These are phyloP conservation scores for Moricandia moricandioides DNA, from an alignment of 345 rosid species.

Conservation along the genomic window DNA sequence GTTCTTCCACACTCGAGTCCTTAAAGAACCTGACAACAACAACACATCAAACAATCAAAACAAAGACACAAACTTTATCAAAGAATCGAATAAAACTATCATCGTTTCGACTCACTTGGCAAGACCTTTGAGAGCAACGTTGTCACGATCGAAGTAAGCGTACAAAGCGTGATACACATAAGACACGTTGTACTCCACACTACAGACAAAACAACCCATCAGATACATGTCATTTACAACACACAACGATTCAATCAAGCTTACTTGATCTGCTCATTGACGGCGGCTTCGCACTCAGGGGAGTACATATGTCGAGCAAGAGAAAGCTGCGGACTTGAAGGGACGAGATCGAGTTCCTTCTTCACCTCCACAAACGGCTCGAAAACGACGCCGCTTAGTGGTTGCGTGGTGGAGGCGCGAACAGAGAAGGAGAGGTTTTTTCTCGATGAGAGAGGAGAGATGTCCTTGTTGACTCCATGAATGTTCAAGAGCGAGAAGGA, in stretches of 20 bases:
- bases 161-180: conserved; percentile 77
- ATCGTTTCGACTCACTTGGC: conserved; percentile 52
- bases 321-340: conserved; percentile 45
- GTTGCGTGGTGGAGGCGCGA: conserved; percentile 26
- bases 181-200: conserved; percentile 78
- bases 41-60: not conserved
- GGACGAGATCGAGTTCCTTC: conserved; percentile 56
- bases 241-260: conserved; percentile 11
- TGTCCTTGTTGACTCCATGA: conserved; percentile 20
- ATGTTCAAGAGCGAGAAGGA: conserved; percentile 40
- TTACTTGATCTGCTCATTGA: conserved; percentile 84
- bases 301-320: conserved; percentile 64
- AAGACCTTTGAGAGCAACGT: conserved; percentile 67
- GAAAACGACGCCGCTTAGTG: conserved; percentile 40
- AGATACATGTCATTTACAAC: not conserved
- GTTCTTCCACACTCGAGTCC: conserved; percentile 79
- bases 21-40: conserved; percentile 57
- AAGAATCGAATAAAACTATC: not conserved
- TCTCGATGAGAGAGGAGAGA: conserved; percentile 27
- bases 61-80: not conserved
- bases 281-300: conserved; percentile 62
- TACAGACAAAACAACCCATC: conserved; percentile 31
- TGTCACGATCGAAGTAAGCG: conserved; percentile 81
- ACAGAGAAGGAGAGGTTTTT: conserved; percentile 23
- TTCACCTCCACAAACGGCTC: conserved; percentile 78